Evolutionary conservation across 768 basidiomycete species (phyloP), one percentile per base, ranked within the genome.

Genomic region (Hericium rajendrae): DNA sequence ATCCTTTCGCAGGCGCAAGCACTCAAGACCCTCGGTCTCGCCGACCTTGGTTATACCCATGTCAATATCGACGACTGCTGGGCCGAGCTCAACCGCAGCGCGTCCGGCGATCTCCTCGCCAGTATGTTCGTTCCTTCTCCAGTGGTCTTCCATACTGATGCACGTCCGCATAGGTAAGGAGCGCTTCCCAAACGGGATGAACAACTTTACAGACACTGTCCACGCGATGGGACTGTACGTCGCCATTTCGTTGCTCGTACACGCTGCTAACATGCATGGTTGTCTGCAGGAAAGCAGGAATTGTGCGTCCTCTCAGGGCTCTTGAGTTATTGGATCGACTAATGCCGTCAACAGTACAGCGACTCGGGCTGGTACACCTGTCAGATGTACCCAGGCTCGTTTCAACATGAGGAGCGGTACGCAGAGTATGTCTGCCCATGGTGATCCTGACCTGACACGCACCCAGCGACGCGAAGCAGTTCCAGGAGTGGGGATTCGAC

Each of bases 311-410:
- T 48, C 22, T 48, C 28, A 11, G 18, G 22, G 9, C 10, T 4
- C 20, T 16, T 11, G 4, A 24, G 11, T 11, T 16, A 8, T 51
- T 26, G 32, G 10, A 5, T 16, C 6, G 49, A 16, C 49, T 51
- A 24, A 16, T 13, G 54, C 26, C 22, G 51, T 18, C 48, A 24
- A 13, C 18, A 83, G 83, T 85, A 85, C 59, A 80, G 83, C 58
- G 82, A 84, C 61, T 76, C 84, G 0, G 84, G 84, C 18, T 85
- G 83, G 84, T 83, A 77, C 63, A 85, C 84, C 24, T 86, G 84
- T 62, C 75, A 77, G 48, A 57, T 77, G 11, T 86, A 84, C 64
- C 84, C 84, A 20, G 84, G 84, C 18, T 85, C 84, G 5, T 85
- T 74, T 68, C 72, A 76, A 64, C 82, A 85, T 57, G 84, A 85